Evolutionary conservation across 352 stramenopile genomes (phyloP), one percentile per base, ranked within the genome.

Genomic region (Peronospora farinosa): DNA sequence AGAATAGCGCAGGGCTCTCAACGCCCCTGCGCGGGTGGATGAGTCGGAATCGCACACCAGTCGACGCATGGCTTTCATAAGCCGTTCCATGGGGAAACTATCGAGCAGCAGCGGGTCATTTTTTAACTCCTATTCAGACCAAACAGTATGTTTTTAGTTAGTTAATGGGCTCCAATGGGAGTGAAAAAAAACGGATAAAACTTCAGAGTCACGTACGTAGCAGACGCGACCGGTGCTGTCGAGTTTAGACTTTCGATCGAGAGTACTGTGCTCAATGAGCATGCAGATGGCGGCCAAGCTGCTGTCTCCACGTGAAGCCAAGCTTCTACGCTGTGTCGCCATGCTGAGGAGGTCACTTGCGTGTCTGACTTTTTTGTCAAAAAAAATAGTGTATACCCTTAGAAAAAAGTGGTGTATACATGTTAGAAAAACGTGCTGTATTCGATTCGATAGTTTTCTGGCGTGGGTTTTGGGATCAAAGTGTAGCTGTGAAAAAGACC

Each of bases 161-260:
- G 16, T 10, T 25, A 8, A 28, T 37, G 21, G n/a, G 17, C n/a
- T 33, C 5, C 28, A 33, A 33, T 4, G 28, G 28, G 28, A 27
- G 5, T 7, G 6, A 33, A 3, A 33, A 27, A 33, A 3, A 33
- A 5, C 11, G 28, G 28, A 5, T 6, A 3, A 33, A 13, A 13
- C 2, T 33, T 2, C 11, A 4, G 7, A 33, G 28, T 33, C 28
- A 8, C 77, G 37, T 72, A 88, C 78, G 65, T 91, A 81, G 56
- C 78, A 91, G 39, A 94, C 67, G 12, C 84, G 76, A 3, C 84
- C 84, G 2, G 75, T 86, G 40, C 81, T 91, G 54, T 94, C 84
- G 19, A 94, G 76, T 57, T 94, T 94, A 39, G 84, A 88, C 61
- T 91, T 91, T 51, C 84, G 78, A 49, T 94, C 84, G 39, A 94